Conservation (phyloP, 805 yeast species). For the Candida corydali region DNA sequence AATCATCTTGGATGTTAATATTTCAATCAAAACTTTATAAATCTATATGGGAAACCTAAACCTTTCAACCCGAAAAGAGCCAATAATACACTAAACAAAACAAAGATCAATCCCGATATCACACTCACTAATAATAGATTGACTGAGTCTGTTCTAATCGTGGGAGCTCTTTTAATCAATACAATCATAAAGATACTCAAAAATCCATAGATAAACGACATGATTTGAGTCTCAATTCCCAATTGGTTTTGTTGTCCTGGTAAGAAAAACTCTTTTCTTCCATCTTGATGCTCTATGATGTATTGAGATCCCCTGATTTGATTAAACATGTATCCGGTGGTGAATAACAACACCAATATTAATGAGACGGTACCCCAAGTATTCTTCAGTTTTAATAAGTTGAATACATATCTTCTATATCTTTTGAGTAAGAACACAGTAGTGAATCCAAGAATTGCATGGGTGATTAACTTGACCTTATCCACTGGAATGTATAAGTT, state of each 20-base stretch:
- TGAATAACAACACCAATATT: constrained; percentile 65
- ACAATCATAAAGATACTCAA: constrained; percentile 58
- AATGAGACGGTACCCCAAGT: constrained; percentile 73
- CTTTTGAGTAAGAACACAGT: constrained; percentile 21
- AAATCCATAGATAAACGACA: constrained; percentile 68
- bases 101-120: constrained; percentile 43
- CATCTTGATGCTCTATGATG: constrained; percentile 42
- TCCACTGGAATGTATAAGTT: constrained; percentile 39
- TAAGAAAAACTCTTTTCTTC: constrained; percentile 32
- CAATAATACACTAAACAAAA: constrained; percentile 61
- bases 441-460: constrained; percentile 25
- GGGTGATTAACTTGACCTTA: constrained; percentile 20
- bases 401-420: constrained; percentile 27
- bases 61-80: constrained; percentile 67
- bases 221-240: constrained; percentile 86
- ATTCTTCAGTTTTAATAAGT: constrained; percentile 46
- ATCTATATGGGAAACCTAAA: constrained; percentile 69
- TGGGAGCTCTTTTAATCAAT: constrained; percentile 56
- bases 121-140: constrained; percentile 47
- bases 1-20: too few species aligned
- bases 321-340: constrained; percentile 91
- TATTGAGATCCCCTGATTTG: constrained; percentile 73
- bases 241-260: constrained; percentile 72
- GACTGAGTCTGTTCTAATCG: constrained; percentile 37
- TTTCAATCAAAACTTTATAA: constrained; percentile 21